Evolutionary conservation across 768 basidiomycete species (phyloP), one percentile per base, ranked within the genome.

Genomic region (Tylopilus intermedius): DNA sequence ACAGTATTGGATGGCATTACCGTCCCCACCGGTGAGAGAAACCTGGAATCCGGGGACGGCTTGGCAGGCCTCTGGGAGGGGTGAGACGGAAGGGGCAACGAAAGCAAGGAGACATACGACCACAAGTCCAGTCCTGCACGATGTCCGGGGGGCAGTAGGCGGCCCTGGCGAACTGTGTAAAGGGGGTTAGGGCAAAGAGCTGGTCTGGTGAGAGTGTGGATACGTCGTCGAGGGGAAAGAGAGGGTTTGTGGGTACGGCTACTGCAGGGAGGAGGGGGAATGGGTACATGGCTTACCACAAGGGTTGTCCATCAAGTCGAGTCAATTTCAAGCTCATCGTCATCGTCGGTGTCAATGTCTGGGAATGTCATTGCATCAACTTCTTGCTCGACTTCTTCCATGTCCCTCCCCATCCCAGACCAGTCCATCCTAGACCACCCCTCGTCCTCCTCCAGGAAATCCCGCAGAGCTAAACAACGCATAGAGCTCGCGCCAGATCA

Each of bases 401-500:
- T 67, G 65, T 62, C 65, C 32, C 48, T 65, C 46, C 53, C 58
- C 35, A 14, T 43, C 51, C 46, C 6, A 39, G 24, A 39, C 43
- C 27, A 45, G 43, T n/a, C 40, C 2, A 44, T 21, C 45, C 48
- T n/a, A 24, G 18, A 18, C 18, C 18, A 18, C 18, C 47, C 27
- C 15, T 33, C 27, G 42, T 13, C 37, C 8, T 47, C 64, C 14
- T 2, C 45, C 51, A 67, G 59, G 22, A 84, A 80, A 55, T 22
- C 72, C 14, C 75, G 80, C 41, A 76, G 79, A 45, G 76, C 78
- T 61, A 81, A 83, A 58, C 76, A 78, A 27, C 80, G 67, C 40
- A 84, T 90, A 46, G 82, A 81, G 43, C 79, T 90, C 32, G 83
- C 87, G 2, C 76, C 84, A 4, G 84, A 86, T 62, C 88, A 90